phyloP scores from a whole-genome alignment of 2,329 filamentous ascomycete genomes.

The Colletotrichum graminicola region DNA sequence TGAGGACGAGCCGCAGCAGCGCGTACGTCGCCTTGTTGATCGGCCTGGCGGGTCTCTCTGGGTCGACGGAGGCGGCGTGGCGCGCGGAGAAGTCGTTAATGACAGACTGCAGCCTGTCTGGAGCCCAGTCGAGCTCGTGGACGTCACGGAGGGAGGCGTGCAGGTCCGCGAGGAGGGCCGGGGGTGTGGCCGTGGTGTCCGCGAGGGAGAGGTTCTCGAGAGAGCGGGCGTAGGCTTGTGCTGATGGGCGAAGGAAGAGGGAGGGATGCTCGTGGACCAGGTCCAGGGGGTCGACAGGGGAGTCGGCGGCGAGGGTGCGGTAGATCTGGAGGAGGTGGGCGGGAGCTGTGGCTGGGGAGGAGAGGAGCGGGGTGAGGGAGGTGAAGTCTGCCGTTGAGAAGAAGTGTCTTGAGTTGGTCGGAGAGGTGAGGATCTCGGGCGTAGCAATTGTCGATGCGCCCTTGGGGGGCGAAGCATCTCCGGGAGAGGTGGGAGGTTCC shows the following conservation, averaged over 20 bases:
- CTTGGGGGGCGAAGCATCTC: neutral
- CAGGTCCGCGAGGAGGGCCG: slow-evolving; percentile 27
- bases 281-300: slow-evolving; percentile 35
- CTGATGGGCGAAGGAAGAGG: slow-evolving; percentile 40
- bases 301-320: slow-evolving; percentile 36
- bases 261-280: slow-evolving; percentile 40
- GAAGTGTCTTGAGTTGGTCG: slow-evolving; percentile 21
- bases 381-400: slow-evolving; percentile 29
- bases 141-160: slow-evolving; percentile 23
- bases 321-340: slow-evolving; percentile 35
- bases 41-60: slow-evolving; percentile 9
- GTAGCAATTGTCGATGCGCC: neutral
- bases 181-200: neutral
- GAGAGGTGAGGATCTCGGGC: slow-evolving; percentile 11
- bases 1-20: slow-evolving; percentile 36
- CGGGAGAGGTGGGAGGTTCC: neutral
- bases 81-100: slow-evolving; percentile 25
- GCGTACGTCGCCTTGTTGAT: slow-evolving; percentile 31
- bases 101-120: slow-evolving; percentile 31
- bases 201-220: slow-evolving; percentile 20
- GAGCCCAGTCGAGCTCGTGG: slow-evolving; percentile 34
- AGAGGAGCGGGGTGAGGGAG: slow-evolving; percentile 16
- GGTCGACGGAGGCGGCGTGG: slow-evolving; percentile 12
- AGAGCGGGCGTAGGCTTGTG: slow-evolving; percentile 20
- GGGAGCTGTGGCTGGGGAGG: slow-evolving; percentile 3